Conservation (phyloP, 192 early-diverging fungal species). For the Coemansia sp. region DNA sequence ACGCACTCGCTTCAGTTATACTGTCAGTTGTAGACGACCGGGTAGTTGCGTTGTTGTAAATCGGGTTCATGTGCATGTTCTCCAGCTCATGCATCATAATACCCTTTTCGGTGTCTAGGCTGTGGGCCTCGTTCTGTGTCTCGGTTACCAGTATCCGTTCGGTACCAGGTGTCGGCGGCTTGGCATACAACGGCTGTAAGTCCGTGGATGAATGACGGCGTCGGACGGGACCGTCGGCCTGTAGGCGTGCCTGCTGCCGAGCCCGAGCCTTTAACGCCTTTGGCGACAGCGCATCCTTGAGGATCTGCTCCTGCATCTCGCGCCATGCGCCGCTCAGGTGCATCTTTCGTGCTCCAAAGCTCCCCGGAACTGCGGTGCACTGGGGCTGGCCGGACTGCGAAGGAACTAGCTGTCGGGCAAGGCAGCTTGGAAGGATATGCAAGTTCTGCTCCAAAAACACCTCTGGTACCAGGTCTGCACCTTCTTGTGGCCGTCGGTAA, state of each 20-base stretch:
- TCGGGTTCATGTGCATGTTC: constrained; percentile 43
- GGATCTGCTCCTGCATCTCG: constrained; percentile 82
- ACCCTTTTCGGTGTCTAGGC: constrained; percentile 33
- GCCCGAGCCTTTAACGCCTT: constrained; percentile 74
- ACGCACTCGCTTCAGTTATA: constrained; percentile 12
- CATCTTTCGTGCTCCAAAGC: constrained; percentile 54
- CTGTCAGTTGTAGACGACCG: constrained; percentile 29
- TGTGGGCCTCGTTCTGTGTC: constrained; percentile 36
- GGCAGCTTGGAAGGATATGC: constrained; percentile 77
- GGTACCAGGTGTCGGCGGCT: constrained; percentile 6
- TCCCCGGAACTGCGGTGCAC: constrained; percentile 48
- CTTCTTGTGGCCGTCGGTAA: constrained; percentile 53
- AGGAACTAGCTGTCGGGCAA: constrained; percentile 49
- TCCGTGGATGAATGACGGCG: constrained; percentile 59
- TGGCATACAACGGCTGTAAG: constrained; percentile 43
- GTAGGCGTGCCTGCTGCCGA: constrained; percentile 57
- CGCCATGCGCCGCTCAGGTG: constrained; percentile 60
- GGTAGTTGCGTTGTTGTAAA: constrained; percentile 23
- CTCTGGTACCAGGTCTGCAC: constrained; percentile 50
- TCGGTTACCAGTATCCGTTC: constrained; percentile 19
- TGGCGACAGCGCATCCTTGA: constrained; percentile 89
- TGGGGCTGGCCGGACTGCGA: constrained; percentile 26
- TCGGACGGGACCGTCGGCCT: constrained; percentile 35
- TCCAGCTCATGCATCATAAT: constrained; percentile 36
- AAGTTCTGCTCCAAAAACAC: constrained; percentile 89